phyloP scores from a whole-genome alignment of 495 filamentous ascomycete genomes.

The Annulohypoxylon moriforme region DNA sequence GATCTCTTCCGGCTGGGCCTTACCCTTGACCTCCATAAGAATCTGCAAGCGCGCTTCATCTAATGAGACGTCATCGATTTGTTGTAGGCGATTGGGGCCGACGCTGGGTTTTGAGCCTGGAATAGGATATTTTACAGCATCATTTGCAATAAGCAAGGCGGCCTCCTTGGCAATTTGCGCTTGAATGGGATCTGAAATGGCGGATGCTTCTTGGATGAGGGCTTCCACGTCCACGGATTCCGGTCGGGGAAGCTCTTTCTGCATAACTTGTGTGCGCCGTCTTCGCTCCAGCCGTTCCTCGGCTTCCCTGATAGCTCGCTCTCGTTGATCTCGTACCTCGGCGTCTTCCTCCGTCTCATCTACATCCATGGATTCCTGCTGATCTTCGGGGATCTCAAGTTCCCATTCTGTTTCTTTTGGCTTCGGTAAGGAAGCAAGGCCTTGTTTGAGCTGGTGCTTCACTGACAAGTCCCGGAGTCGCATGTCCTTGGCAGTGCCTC shows the following conservation, averaged over 20 bases:
- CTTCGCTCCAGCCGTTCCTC: slow-evolving; percentile 80
- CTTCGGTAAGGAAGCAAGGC: slow-evolving; percentile 86
- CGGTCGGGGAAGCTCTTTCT: slow-evolving; percentile 84
- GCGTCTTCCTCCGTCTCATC: slow-evolving; percentile 80
- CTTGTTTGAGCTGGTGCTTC: slow-evolving; percentile 74
- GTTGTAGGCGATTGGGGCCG: slow-evolving; percentile 67
- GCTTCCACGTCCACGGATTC: slow-evolving; percentile 75
- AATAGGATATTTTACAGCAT: slow-evolving; percentile 79
- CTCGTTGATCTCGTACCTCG: slow-evolving; percentile 80
- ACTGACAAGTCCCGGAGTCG: slow-evolving; percentile 77
- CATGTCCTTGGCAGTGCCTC: slow-evolving; percentile 81
- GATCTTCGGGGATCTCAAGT: slow-evolving; percentile 89
- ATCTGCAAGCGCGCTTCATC: slow-evolving; percentile 81
- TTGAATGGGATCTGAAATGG: slow-evolving; percentile 52
- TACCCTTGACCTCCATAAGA: slow-evolving; percentile 72
- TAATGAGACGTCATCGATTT: slow-evolving; percentile 76
- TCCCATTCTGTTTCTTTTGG: slow-evolving; percentile 94
- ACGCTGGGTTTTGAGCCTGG: slow-evolving; percentile 72
- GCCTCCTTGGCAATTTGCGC: slow-evolving; percentile 77
- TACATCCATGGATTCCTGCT: slow-evolving; percentile 68
- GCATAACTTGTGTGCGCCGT: slow-evolving; percentile 89
- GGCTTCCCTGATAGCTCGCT: slow-evolving; percentile 73
- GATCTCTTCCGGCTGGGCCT: slow-evolving; percentile 70
- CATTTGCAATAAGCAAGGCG: slow-evolving; percentile 81
- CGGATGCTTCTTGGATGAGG: slow-evolving; percentile 69